Conservation (phyloP, 2,329 filamentous ascomycete species). For the Fusarium chlamydosporum region DNA sequence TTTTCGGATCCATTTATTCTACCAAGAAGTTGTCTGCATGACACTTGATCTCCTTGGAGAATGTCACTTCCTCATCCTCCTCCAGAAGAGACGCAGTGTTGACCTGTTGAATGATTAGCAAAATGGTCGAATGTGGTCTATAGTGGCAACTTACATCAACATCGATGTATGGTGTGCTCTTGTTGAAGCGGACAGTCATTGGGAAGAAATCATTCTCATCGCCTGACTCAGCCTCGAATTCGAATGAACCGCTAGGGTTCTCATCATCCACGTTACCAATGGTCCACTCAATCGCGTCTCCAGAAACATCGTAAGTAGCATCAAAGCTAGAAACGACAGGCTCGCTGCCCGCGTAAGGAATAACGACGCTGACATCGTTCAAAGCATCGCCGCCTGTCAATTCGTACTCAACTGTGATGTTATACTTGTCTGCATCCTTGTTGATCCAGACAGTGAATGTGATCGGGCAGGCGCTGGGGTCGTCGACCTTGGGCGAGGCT, state of each 20-base stretch:
- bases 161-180: conserved; percentile 87
- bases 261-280: conserved; percentile 88
- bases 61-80: conserved; percentile 82
- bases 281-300: conserved; percentile 93
- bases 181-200: conserved; percentile 91
- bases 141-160: conserved; percentile 81
- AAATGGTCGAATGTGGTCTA: too few species aligned
- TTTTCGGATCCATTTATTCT: conserved; percentile 67
- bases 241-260: conserved; percentile 88
- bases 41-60: conserved; percentile 85
- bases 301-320: conserved; percentile 92
- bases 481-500: conserved; percentile 83
- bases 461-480: conserved; percentile 86
- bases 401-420: conserved; percentile 96
- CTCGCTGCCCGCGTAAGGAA: conserved; percentile 88
- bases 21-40: conserved; percentile 82
- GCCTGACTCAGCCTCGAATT: conserved; percentile 90
- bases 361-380: conserved; percentile 86
- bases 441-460: conserved; percentile 99
- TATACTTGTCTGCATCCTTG: conserved; percentile 85
- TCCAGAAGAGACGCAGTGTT: conserved; percentile 78
- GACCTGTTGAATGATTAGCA: conserved; percentile 62
- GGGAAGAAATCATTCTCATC: conserved; percentile 98
- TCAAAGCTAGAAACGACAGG: conserved; percentile 94
- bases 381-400: conserved; percentile 83